Evolutionary conservation across 2,329 filamentous ascomycete species (phyloP), one percentile per base, ranked within the genome.

Genomic region (Epichloe gansuensis): DNA sequence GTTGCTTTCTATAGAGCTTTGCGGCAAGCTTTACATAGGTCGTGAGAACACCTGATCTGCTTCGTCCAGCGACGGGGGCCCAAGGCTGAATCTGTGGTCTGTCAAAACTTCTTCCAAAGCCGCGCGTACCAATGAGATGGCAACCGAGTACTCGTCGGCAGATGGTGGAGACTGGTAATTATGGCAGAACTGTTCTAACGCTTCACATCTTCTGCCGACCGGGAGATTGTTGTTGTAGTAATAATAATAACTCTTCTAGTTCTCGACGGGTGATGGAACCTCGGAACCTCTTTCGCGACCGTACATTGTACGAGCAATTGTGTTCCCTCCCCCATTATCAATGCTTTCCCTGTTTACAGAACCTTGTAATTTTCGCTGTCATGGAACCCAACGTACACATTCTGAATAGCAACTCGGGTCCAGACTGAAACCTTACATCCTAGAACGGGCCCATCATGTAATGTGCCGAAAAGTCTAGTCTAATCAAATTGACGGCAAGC

Each of bases 281-380:
- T 41, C 9, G 36, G 34, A 49, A 34, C 39, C 25, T 43, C 36
- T 39, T n/a, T 12, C 21, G 31, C 39, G 43, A 17, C 40, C 48
- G n/a, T 44, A 38, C 48, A 17, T 31, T 40, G n/a, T 44, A 38
- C 48, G 48, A 50, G 40, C 47, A 31, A 48, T 17, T 48, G 47
- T 49, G 47, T 49, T 41, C 47, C 36, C 25, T 38, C 38, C 17
- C 17, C 17, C 2, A 41, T 21, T 13, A 13, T 21, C 27, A 39
- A 49, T 34, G 41, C 13, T 42, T 49, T 36, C 8, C 21, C 17
- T 7, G 13, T 8, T 47, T 41, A 41, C 39, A 41, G 15, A 9
- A 17, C 39, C 39, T 17, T 41, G 17, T 34, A 21, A 39, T n/a
- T 39, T 12, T 40, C 12, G 46, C 4, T 17, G 35, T 49, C 25